These are phyloP conservation scores for Aspergillus intermedius DNA, from an alignment of 2,329 filamentous ascomycete species.

Conservation along the genomic window DNA sequence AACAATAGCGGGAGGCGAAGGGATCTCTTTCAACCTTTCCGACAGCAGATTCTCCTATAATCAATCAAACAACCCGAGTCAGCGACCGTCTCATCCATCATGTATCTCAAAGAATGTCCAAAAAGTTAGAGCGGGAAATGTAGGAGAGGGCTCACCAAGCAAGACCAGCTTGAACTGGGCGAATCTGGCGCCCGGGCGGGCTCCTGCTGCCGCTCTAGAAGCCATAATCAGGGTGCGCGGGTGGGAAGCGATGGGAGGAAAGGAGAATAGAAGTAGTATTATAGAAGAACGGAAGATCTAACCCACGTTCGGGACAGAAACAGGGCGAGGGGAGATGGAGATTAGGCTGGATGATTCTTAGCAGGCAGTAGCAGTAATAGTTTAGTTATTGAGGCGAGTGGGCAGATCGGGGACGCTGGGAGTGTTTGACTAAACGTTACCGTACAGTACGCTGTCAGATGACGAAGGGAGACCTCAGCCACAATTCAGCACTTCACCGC, in stretches of 20 bases:
- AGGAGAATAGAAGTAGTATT: not conserved
- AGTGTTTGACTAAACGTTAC: not conserved
- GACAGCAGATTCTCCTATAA: conserved; percentile 87
- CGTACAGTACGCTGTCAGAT: conserved; percentile 14
- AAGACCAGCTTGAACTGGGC: conserved; percentile 99
- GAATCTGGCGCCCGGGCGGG: conserved; percentile 68
- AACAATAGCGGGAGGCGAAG: conserved; percentile 6
- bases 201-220: conserved; percentile 69
- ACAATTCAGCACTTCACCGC: conserved; percentile 10
- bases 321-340: not conserved
- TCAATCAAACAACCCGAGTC: conserved; percentile 5
- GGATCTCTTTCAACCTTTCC: conserved; percentile 66
- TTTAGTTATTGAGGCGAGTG: not conserved
- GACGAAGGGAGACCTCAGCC: conserved; percentile 29
- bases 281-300: not conserved
- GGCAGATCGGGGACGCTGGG: conserved; percentile 1
- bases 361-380: not conserved
- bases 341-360: not conserved
- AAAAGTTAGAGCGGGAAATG: conserved; percentile 1
- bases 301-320: not conserved
- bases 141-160: conserved; percentile 60
- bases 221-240: conserved; percentile 57
- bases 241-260: not conserved
- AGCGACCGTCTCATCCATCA: not conserved
- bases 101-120: not conserved